phyloP scores from a whole-genome alignment of 2,329 filamentous ascomycete genomes.

The Lasiodiplodia sp. region DNA sequence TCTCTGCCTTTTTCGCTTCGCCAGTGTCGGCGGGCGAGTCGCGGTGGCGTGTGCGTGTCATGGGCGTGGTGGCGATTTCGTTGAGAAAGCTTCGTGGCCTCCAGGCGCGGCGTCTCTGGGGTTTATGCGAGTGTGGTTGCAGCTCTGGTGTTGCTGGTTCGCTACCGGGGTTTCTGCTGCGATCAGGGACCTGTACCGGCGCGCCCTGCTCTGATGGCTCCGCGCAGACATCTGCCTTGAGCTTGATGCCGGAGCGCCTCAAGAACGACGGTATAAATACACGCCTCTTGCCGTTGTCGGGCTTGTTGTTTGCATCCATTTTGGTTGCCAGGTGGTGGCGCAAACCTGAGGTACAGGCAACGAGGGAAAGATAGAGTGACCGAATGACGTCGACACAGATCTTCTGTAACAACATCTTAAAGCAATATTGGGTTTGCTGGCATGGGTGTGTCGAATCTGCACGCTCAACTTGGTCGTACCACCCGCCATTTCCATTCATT shows the following conservation, averaged over 20 bases:
- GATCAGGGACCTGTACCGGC: not conserved
- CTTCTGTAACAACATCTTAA: no score
- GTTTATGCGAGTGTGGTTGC: not conserved
- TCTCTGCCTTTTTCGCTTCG: not conserved
- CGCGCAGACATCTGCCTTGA: not conserved
- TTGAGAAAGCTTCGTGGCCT: constrained; percentile 12
- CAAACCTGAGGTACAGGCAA: not conserved
- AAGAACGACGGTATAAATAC: not conserved
- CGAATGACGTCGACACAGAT: not conserved
- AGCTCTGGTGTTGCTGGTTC: not conserved
- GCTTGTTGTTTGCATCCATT: not conserved
- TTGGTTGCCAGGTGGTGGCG: not conserved
- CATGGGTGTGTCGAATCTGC: not conserved
- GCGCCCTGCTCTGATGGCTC: not conserved
- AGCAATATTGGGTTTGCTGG: not conserved
- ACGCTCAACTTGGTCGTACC: not conserved
- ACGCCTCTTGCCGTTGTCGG: not conserved
- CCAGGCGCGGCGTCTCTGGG: not conserved
- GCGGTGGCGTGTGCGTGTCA: not conserved
- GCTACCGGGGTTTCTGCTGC: not conserved
- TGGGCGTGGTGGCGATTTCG: not conserved
- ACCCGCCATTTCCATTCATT: not conserved
- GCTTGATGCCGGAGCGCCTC: constrained; percentile 7
- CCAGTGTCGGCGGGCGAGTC: not conserved
- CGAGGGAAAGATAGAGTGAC: not conserved